phyloP scores from a whole-genome alignment of 208 protist genomes.

The Leishmania gerbilli region DNA sequence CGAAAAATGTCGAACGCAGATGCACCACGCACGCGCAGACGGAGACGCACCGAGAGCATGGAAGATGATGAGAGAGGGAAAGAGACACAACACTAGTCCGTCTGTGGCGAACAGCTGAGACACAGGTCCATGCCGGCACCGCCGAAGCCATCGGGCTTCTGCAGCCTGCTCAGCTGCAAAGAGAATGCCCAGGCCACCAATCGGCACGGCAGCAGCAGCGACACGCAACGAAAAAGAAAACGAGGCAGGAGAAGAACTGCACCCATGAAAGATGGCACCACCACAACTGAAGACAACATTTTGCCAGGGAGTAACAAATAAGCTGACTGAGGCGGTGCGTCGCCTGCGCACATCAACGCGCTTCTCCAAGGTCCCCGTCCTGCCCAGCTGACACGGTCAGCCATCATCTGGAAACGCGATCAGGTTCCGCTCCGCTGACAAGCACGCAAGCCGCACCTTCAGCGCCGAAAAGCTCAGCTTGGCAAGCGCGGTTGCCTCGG shows the following conservation, averaged over 20 bases:
- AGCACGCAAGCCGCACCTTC: conserved; percentile 19
- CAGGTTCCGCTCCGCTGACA: conserved; percentile 31
- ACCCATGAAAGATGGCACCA: background rate
- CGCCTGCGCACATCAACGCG: background rate
- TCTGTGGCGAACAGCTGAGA: background rate
- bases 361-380: background rate
- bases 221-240: background rate
- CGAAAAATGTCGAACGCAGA: background rate
- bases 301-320: background rate
- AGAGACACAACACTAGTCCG: background rate
- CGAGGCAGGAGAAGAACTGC: background rate
- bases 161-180: background rate
- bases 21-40: background rate
- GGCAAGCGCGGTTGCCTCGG: conserved; percentile 19
- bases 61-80: background rate
- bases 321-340: background rate
- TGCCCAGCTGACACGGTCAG: background rate
- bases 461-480: conserved; percentile 17
- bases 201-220: background rate
- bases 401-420: conserved; percentile 11
- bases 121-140: background rate
- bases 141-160: background rate
- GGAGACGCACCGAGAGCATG: background rate
- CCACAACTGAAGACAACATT: background rate
- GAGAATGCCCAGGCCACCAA: background rate